Conservation (phyloP, 106 monocot genomes). For the Platanthera guangdongensis region DNA sequence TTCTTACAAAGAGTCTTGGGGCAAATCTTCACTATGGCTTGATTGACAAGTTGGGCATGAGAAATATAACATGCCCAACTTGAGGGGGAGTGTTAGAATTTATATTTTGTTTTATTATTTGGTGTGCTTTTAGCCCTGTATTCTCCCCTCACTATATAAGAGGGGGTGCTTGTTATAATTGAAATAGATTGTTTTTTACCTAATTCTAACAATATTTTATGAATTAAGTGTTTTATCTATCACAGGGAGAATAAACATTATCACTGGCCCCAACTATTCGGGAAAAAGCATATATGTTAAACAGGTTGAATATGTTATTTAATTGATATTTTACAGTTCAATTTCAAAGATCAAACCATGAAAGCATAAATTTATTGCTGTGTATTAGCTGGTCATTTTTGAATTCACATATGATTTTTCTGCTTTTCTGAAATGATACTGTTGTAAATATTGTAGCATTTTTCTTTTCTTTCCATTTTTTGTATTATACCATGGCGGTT, state of each 20-base stretch:
- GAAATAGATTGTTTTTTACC: no score
- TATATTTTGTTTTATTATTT: no score
- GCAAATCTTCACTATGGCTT: no score
- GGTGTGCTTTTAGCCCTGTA: no score
- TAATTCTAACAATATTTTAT: no score
- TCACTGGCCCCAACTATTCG: slow-evolving; percentile 96
- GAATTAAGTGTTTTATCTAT: slow-evolving; percentile 14
- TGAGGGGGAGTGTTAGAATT: no score
- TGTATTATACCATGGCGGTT: no score
- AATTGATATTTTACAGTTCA: background rate
- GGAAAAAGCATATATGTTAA: slow-evolving; percentile 99
- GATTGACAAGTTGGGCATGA: no score
- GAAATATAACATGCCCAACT: no score
- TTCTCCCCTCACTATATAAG: no score
- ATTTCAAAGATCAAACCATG: background rate
- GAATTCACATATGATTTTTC: background rate
- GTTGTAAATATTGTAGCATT: background rate
- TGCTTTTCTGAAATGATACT: background rate
- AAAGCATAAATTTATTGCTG: background rate
- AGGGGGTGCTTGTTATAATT: no score
- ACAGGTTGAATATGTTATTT: slow-evolving; percentile 47
- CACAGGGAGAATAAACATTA: slow-evolving; percentile 78
- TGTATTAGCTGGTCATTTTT: background rate
- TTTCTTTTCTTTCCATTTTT: background rate
- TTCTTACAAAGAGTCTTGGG: no score